Conservation (phyloP, 768 basidiomycete species). For the Boletus pseudopeckii region DNA sequence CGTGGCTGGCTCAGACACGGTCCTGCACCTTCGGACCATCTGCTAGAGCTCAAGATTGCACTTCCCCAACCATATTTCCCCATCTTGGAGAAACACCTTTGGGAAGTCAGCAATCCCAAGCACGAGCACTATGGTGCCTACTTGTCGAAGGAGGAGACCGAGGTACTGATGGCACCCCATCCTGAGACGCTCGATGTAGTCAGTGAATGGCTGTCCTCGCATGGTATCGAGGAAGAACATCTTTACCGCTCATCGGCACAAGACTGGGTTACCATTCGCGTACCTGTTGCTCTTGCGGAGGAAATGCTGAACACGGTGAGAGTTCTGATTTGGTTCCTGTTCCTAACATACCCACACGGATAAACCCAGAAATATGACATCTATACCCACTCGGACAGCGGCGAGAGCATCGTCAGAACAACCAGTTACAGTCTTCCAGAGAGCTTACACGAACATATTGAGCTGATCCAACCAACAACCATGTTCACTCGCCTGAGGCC, state of each 20-base stretch:
- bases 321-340: background rate
- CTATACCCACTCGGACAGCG: conserved; percentile 53
- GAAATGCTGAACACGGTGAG: conserved; percentile 68
- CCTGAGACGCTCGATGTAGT: conserved; percentile 51
- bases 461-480: conserved; percentile 71
- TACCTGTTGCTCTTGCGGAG: conserved; percentile 60
- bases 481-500: conserved; percentile 52
- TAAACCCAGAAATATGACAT: conserved; percentile 53
- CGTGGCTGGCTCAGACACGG: conserved; percentile 46
- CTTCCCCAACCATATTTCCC: conserved; percentile 52
- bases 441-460: conserved; percentile 55
- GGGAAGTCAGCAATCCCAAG: conserved; percentile 55
- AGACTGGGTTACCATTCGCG: conserved; percentile 63
- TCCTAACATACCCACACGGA: background rate
- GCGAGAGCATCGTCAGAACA: conserved; percentile 60
- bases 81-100: conserved; percentile 48
- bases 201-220: conserved; percentile 56
- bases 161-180: conserved; percentile 57
- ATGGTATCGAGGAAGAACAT: conserved; percentile 49
- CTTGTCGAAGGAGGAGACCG: conserved; percentile 64
- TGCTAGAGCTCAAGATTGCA: conserved; percentile 55
- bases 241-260: conserved; percentile 56
- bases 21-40: conserved; percentile 42
- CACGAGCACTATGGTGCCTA: conserved; percentile 54
- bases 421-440: conserved; percentile 65